These are phyloP conservation scores for Zea mays DNA, from an alignment of 176 grass and related monocot genomes.

Conservation along the genomic window Zm-B73-REFERENCE-NAM-5.0 NC_050098.1:214620501-214621000, in stretches of 20 bases:
- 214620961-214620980: slow-evolving; percentile 44
- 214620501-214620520: slow-evolving; percentile 81
- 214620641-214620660: background rate
- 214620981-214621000: slow-evolving; percentile 31
- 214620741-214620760: background rate
- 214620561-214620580: background rate
- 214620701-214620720: background rate
- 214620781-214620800: too few relatives aligned
- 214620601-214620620: background rate
- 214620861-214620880: background rate
- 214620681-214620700: background rate
- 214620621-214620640: slow-evolving; percentile 17
- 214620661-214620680: too few relatives aligned
- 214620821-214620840: too few relatives aligned
- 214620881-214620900: background rate
- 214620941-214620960: slow-evolving; percentile 33
- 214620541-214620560: slow-evolving; percentile 31
- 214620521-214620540: slow-evolving; percentile 60
- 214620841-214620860: background rate
- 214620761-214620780: too few relatives aligned
- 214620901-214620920: slow-evolving; percentile 39
- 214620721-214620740: background rate
- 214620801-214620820: too few relatives aligned
- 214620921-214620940: slow-evolving; percentile 44
- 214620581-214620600: background rate